Evolutionary conservation across 2,329 filamentous ascomycete genomes (phyloP).

Genomic region (Talaromyces rugulosus): DNA sequence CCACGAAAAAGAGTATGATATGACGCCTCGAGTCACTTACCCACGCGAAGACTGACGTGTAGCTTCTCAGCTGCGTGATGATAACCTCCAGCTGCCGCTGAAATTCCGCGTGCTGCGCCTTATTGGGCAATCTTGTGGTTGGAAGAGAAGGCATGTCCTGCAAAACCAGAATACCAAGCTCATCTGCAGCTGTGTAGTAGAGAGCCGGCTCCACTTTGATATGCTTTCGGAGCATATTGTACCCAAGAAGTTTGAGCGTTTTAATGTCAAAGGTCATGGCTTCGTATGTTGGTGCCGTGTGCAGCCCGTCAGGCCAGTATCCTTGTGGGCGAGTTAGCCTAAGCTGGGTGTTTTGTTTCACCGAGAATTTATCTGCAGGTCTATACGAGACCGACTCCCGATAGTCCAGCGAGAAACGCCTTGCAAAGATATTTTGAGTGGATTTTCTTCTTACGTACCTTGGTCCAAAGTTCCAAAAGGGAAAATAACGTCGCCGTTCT

Average conservation of each 20-base stretch:
- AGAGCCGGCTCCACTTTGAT: conserved; percentile 65
- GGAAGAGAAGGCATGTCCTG: conserved; percentile 67
- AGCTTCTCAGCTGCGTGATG: conserved; percentile 60
- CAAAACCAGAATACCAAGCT: conserved; percentile 63
- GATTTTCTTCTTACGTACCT: neutral
- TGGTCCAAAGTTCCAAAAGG: conserved; percentile 63
- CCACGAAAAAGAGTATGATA: neutral
- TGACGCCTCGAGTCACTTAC: conserved; percentile 29
- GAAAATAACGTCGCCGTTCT: conserved; percentile 64
- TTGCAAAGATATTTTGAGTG: no score
- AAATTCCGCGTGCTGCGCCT: conserved; percentile 60
- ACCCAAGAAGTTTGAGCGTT: conserved; percentile 59
- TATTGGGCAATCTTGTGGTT: conserved; percentile 30
- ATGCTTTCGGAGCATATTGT: conserved; percentile 66
- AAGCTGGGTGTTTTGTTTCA: neutral
- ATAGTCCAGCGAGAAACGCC: neutral
- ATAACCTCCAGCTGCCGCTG: conserved; percentile 59
- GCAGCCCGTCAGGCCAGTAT: conserved; percentile 66
- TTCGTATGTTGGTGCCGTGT: conserved; percentile 61
- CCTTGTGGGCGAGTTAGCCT: conserved; percentile 35
- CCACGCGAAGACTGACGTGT: conserved; percentile 63
- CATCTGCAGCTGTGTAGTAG: conserved; percentile 65
- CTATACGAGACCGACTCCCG: neutral
- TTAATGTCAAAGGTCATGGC: conserved; percentile 63
- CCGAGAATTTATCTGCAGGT: neutral